These are phyloP conservation scores for Pythium aristosporum DNA, from an alignment of 352 stramenopile species.

Conservation along the genomic window DNA sequence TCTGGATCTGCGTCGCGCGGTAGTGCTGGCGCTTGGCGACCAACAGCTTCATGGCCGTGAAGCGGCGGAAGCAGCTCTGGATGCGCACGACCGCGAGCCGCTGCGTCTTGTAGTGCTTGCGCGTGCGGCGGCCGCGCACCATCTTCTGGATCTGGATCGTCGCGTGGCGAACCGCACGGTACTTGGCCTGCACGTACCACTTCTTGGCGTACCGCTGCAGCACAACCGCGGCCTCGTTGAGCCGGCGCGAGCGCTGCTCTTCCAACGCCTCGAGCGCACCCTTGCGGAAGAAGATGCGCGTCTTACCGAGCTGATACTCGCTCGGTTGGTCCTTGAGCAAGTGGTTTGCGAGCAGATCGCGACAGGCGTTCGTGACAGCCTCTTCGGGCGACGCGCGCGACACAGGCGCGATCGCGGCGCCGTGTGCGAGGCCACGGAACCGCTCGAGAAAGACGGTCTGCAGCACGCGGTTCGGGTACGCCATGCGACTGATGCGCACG, in stretches of 20 bases:
- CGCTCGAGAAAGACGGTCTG: slow-evolving; percentile 87
- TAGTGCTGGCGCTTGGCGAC: slow-evolving; percentile 59
- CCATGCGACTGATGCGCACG: slow-evolving; percentile 96
- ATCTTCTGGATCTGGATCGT: slow-evolving; percentile 61
- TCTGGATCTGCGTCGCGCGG: slow-evolving; percentile 81
- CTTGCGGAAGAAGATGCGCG: slow-evolving; percentile 92
- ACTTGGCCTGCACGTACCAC: slow-evolving; percentile 70
- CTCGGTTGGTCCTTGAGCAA: slow-evolving; percentile 58
- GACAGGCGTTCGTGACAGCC: slow-evolving; percentile 41
- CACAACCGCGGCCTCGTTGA: slow-evolving; percentile 76
- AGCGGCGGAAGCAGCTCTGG: slow-evolving; percentile 63
- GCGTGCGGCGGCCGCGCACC: slow-evolving; percentile 43
- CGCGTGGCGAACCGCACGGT: slow-evolving; percentile 55
- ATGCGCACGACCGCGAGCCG: slow-evolving; percentile 58
- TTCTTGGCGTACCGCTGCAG: slow-evolving; percentile 84
- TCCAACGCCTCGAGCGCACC: slow-evolving; percentile 92
- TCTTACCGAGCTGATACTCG: slow-evolving; percentile 89
- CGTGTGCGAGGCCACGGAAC: slow-evolving; percentile 66
- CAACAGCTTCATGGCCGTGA: slow-evolving; percentile 60
- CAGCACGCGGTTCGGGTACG: slow-evolving; percentile 96
- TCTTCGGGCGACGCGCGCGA: slow-evolving; percentile 39
- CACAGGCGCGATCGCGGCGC: slow-evolving; percentile 32
- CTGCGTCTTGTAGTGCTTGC: slow-evolving; percentile 61
- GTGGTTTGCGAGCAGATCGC: slow-evolving; percentile 57
- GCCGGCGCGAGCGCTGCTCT: slow-evolving; percentile 73